These are phyloP conservation scores for Cryptosporidium felis DNA, from an alignment of 169 alveolate genomes.

Conservation along the genomic window DNA sequence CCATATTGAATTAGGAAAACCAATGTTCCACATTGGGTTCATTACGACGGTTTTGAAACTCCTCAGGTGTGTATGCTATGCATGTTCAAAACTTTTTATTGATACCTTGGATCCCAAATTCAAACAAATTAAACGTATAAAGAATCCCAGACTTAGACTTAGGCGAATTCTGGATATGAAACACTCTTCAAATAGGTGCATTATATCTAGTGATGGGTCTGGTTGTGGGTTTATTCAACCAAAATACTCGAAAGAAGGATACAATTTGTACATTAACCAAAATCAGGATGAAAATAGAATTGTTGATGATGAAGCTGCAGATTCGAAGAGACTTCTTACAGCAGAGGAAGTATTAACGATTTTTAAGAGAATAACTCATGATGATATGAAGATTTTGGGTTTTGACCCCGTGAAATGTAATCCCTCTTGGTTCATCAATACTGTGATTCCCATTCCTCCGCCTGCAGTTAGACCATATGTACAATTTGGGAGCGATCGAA, in stretches of 20 bases:
- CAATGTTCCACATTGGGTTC: constrained; percentile 95
- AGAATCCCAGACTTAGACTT: constrained; percentile 81
- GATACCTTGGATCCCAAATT: constrained; percentile 85
- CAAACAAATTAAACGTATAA: constrained; percentile 77
- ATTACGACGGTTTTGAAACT: constrained; percentile 89
- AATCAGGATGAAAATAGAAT: constrained; percentile 80
- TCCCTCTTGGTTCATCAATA: constrained; percentile 96
- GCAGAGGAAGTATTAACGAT: constrained; percentile 91
- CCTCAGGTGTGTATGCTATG: constrained; percentile 95
- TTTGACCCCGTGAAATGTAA: constrained; percentile 90
- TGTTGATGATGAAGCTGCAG: constrained; percentile 83
- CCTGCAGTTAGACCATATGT: constrained; percentile 99
- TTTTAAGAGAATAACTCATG: constrained; percentile 87
- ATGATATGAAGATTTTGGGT: constrained; percentile 92
- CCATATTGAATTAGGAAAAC: constrained; percentile 93
- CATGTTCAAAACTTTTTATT: constrained; percentile 91
- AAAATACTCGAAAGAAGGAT: constrained; percentile 86
- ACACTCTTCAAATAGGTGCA: constrained; percentile 22
- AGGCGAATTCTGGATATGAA: constrained; percentile 71
- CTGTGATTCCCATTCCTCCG: constrained; percentile 97
- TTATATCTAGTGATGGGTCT: constrained; percentile 72
- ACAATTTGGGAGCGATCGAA: constrained; percentile 90
- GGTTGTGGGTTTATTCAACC: constrained; percentile 93
- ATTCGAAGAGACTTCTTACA: constrained; percentile 79
- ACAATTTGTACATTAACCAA: constrained; percentile 82